Base-by-base conservation (phyloP, 257 asterid genomes). In the Eucommia ulmoides region DNA sequence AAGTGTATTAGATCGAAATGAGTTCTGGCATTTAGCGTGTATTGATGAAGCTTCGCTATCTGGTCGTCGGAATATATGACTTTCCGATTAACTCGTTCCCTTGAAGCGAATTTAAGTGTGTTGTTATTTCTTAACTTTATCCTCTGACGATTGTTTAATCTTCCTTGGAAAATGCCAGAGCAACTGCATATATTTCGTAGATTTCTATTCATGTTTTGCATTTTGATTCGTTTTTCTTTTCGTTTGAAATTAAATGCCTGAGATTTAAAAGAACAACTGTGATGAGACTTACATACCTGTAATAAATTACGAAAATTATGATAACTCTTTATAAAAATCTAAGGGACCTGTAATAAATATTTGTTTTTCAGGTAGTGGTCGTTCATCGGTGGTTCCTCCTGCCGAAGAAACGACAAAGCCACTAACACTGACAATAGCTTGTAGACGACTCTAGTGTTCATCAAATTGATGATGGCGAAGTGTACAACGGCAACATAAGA, bases 1-100 rank as follows among this genome's bases (percentile, higher is more conserved):
- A n/a, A n/a, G n/a, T n/a, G n/a, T n/a, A n/a, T n/a, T n/a, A n/a
- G n/a, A n/a, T n/a, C n/a, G n/a, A n/a, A n/a, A n/a, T n/a, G n/a
- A n/a, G n/a, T n/a, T n/a, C n/a, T n/a, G n/a, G n/a, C n/a, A n/a
- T n/a, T n/a, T n/a, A n/a, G n/a, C n/a, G n/a, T n/a, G n/a, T n/a
- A n/a, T n/a, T n/a, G n/a, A n/a, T n/a, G n/a, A n/a, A 49, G 38
- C 55, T 50, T 50, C 44, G 17, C 44, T 59, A 17, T 49, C 42
- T 55, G 25, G 45, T 45, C 24, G 51, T 1, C 61, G 18, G 21
- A 26, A 56, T 24, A 20, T n/a, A 24, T 9, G 17, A 9, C 1
- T 56, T 46, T 46, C 29, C 22, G 54, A 19, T 11, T 47, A 20
- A 56, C 38, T 46, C 35, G 61, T 56, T 56, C 54, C 46, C 23